Base-by-base conservation (phyloP, 345 rosid species). In the Leavenworthia alabamica region DNA sequence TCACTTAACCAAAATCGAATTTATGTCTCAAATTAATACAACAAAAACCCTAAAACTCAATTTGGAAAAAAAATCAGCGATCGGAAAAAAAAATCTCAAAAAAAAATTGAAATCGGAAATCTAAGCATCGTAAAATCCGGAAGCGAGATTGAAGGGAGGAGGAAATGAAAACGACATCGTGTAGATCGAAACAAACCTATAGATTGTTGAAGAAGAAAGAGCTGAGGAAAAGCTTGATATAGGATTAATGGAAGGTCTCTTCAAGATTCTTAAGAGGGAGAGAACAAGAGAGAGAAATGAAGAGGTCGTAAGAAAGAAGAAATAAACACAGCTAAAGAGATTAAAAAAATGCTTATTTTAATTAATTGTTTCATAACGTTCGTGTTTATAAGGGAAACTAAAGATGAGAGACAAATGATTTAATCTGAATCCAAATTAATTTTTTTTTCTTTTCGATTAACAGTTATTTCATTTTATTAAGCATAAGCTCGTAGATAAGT, bases 161-260 rank as follows among this genome's bases (percentile, higher is more conserved):
- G 7, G 4, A 62, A 23, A 24, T 56, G n/a, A 2, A 36, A 45
- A 71, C 52, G 52, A 45, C 60, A 41, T 19, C 67, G 66, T 10
- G 28, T 15, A 71, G 89, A 83, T 83, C 86, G 80, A 81, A 68
- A 37, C 77, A 42, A 73, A 78, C 85, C 82, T 57, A 32, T 8
- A 1, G 62, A 54, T 26, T 37, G n/a, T 72, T 60, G 52, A 67
- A 74, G 26, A 37, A 54, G 16, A 39, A 55, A 61, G 63, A 72
- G 50, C 60, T 65, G 66, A 36, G 15, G 14, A 57, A 28, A 15
- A 45, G 55, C 46, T 56, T 14, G 66, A 73, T n/a, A 72, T 60
- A 72, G 77, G 49, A 72, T 64, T 75, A 60, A 66, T 54, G 78
- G 73, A 70, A 73, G 82, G 43, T 71, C 70, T 37, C 22, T 28